phyloP scores from a whole-genome alignment of 805 yeast genomes.

The Yamadazyma nakazawae region DNA sequence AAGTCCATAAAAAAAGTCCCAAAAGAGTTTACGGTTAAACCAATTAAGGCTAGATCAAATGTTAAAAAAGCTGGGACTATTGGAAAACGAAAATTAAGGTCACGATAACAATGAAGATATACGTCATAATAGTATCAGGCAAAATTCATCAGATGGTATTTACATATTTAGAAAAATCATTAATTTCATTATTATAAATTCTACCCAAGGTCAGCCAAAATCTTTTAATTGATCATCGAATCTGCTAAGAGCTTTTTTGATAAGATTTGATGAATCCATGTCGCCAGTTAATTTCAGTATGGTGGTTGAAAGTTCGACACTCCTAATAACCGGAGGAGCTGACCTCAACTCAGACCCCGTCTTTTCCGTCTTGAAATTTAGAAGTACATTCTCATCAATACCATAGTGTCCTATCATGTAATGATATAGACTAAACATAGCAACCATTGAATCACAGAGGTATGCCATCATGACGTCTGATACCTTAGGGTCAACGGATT shows the following conservation, averaged over 20 bases:
- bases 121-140: too few relatives aligned
- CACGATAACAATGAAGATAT: too few relatives aligned
- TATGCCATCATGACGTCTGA: not conserved
- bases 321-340: conserved; percentile 18
- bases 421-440: not conserved
- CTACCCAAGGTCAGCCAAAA: not conserved
- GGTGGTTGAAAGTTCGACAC: not conserved
- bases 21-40: too few relatives aligned
- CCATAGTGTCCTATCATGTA: not conserved
- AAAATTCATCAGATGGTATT: too few relatives aligned
- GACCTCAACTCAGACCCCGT: conserved; percentile 30
- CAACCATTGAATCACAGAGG: not conserved
- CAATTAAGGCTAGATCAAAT: too few relatives aligned
- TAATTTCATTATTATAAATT: not conserved
- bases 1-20: too few relatives aligned
- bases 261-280: not conserved
- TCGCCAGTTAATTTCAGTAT: not conserved
- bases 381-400: not conserved
- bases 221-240: not conserved
- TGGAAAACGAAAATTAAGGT: too few relatives aligned
- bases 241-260: not conserved
- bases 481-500: not conserved
- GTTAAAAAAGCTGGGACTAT: too few relatives aligned
- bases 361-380: conserved; percentile 24
- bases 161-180: not conserved